Conservation (phyloP, 768 basidiomycete species). For the Suillus fuscotomentosus region DNA sequence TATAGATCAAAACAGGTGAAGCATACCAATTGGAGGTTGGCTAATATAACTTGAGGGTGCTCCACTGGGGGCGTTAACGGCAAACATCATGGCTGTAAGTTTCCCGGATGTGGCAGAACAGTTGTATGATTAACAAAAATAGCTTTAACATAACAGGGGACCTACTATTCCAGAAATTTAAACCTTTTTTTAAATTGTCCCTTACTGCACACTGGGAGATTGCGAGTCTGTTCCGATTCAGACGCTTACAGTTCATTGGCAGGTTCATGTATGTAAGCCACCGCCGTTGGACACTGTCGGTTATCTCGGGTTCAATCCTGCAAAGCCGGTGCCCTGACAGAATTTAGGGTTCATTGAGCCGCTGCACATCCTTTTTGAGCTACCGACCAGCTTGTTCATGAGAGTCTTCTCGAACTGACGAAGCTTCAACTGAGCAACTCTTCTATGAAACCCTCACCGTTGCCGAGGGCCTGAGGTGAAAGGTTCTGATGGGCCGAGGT, state of each 20-base stretch:
- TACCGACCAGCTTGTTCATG: background rate
- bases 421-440: background rate
- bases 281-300: background rate
- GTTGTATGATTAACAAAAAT: conserved; percentile 10
- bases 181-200: background rate
- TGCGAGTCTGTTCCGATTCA: background rate
- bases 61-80: conserved; percentile 13
- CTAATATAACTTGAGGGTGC: conserved; percentile 23
- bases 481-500: background rate
- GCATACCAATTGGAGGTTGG: background rate
- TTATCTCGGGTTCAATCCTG: background rate
- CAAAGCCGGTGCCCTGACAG: background rate
- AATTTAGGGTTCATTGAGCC: background rate
- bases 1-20: conserved; percentile 2
- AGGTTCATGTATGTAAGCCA: background rate
- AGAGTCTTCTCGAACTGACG: background rate
- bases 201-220: background rate
- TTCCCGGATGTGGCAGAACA: conserved; percentile 19
- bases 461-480: background rate
- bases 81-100: conserved; percentile 9
- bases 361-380: no score
- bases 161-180: background rate
- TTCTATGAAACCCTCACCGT: background rate
- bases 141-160: background rate
- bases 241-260: background rate